Conservation (phyloP, 2,329 filamentous ascomycete species). For the Colletotrichum lupini region DNA sequence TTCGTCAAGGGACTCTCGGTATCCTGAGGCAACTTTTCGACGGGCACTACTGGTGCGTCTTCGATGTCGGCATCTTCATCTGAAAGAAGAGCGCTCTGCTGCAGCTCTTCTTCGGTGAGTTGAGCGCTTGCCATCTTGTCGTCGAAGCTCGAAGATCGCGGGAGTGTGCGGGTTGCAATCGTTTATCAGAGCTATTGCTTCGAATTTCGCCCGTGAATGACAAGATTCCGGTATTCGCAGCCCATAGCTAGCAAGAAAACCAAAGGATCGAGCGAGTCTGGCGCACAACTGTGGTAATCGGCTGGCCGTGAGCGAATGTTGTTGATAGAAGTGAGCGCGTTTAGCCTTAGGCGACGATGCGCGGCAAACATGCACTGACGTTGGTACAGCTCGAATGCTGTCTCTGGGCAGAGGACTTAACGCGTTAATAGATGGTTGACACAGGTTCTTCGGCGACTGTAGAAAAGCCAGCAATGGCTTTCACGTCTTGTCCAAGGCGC, state of each 20-base stretch:
- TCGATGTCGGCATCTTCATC: constrained; percentile 56
- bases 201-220: background rate
- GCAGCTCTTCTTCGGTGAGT: constrained; percentile 67
- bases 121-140: constrained; percentile 60
- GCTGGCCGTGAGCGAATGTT: background rate
- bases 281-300: background rate
- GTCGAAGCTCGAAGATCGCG: background rate
- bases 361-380: background rate
- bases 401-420: background rate
- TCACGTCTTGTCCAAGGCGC: constrained; percentile 1
- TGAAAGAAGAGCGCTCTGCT: constrained; percentile 64
- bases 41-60: constrained; percentile 47
- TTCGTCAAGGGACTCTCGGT: constrained; percentile 26
- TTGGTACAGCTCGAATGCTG: background rate
- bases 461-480: background rate
- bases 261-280: background rate
- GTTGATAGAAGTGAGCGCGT: background rate
- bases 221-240: background rate
- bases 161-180: background rate
- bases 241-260: constrained; percentile 15
- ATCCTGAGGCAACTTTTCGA: constrained; percentile 38
- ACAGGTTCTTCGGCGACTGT: background rate
- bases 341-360: background rate
- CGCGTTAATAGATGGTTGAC: background rate
- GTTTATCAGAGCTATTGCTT: background rate